Evolutionary conservation across 2,329 filamentous ascomycete species (phyloP), one percentile per base, ranked within the genome.

Genomic region (Ophiostoma quercus): DNA sequence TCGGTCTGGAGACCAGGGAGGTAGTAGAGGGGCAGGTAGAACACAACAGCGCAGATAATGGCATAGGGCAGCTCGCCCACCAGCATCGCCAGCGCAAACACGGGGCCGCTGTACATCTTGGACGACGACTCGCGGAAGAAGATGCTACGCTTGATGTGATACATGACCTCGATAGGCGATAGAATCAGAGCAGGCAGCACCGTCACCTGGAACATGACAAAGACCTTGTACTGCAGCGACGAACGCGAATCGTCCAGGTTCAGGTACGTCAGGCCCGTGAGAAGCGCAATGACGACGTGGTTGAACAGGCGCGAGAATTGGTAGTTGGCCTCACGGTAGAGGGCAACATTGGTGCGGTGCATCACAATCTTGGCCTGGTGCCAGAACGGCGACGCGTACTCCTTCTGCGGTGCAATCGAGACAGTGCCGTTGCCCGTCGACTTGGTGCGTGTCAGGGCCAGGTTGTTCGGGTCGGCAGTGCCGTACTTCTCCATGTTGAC

Each of bases 251-350:
- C 80, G 76, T 94, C 88, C 9, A 96, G 86, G 72, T 92, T 86
- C 66, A 96, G 82, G 78, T 90, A 97, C 43, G 90, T 90, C 14
- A 96, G 84, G 74, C 93, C 93, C 0, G 90, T 92, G 69, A 96
- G 81, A 16, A 96, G 76, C 0, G 91, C 89, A 73, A 96, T 91
- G 72, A 88, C 86, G 71, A 94, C 82, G 77, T 96, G 92, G 76
- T 91, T 94, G 83, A 94, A 96, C 22, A 96, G 82, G 22, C 92
- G 87, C 0, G 92, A 96, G 78, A 96, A 95, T 68, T 92, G 88
- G 77, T 97, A 97, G 80, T 96, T 93, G 47, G 91, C 91, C 1
- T 90, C 91, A 60, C 93, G 85, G 92, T 92, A 97, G 82, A 91
- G 94, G 0, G 91, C 85, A 3, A 92, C 82, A 77, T 92, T 90